Evolutionary conservation across 2,329 filamentous ascomycete species (phyloP).

Genomic region (Apiospora aurea): DNA sequence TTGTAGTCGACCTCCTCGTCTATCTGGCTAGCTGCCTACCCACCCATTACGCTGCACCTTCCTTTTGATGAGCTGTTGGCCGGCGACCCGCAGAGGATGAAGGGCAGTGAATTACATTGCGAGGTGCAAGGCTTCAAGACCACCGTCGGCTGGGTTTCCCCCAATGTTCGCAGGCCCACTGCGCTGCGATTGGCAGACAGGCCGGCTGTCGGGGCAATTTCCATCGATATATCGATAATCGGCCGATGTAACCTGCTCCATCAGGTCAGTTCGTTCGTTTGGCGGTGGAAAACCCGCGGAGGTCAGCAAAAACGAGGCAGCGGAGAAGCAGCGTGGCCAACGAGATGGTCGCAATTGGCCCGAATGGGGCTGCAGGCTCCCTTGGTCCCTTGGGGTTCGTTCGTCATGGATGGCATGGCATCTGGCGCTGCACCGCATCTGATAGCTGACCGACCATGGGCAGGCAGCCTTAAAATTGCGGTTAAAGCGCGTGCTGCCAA

Average conservation of each 20-base stretch:
- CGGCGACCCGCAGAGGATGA: background rate
- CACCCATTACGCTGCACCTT: background rate
- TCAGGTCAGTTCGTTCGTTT: conserved; percentile 1
- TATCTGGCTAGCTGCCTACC: background rate
- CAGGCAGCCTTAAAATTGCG: conserved; percentile 9
- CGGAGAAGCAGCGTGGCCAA: conserved; percentile 4
- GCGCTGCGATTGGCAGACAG: conserved; percentile 7
- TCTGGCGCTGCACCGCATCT: background rate
- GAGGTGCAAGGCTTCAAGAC: background rate
- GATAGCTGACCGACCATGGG: background rate
- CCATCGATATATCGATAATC: conserved; percentile 10
- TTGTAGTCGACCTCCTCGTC: background rate
- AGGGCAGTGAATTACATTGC: background rate
- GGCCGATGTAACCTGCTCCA: conserved; percentile 20
- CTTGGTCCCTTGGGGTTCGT: background rate
- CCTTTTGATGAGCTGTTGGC: background rate
- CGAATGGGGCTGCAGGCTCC: background rate
- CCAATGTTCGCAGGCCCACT: conserved; percentile 17
- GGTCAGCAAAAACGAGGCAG: background rate
- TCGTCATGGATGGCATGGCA: background rate
- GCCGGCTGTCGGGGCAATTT: background rate
- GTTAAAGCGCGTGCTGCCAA: background rate
- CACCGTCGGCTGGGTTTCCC: background rate
- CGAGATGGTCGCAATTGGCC: background rate
- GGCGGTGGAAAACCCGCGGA: background rate